phyloP scores from a whole-genome alignment of 2,329 filamentous ascomycete species.

The Fusarium sp. region DNA sequence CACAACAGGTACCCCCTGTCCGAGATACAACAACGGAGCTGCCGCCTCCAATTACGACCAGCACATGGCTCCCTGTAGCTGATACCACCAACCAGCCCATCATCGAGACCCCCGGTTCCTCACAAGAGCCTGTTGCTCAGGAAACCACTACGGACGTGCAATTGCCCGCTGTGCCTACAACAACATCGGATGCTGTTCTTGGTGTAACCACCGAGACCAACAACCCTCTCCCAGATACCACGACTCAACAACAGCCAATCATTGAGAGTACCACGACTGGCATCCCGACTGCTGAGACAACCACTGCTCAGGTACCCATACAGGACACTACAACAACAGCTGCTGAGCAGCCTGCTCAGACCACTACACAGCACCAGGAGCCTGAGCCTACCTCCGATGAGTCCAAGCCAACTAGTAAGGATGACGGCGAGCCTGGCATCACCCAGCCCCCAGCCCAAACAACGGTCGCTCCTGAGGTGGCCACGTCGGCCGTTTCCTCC shows the following conservation, averaged over 20 bases:
- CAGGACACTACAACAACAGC: not conserved
- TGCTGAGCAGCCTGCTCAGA: not conserved
- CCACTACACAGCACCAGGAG: not conserved
- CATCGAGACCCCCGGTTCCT: not conserved
- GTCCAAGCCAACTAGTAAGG: not conserved
- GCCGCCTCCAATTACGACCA: not conserved
- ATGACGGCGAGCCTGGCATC: not conserved
- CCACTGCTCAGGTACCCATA: not conserved
- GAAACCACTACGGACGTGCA: not conserved
- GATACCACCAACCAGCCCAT: not conserved
- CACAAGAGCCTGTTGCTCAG: not conserved
- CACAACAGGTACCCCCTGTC: not conserved
- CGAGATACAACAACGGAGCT: not conserved
- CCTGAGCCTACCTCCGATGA: not conserved
- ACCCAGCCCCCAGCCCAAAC: slow-evolving; percentile 22
- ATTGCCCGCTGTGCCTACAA: not conserved
- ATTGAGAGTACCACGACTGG: not conserved
- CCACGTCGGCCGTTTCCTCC: slow-evolving; percentile 25
- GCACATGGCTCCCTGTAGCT: not conserved
- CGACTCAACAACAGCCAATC: not conserved
- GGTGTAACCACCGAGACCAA: not conserved
- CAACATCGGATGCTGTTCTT: not conserved
- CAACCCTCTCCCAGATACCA: not conserved
- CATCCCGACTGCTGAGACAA: not conserved
- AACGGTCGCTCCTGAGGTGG: slow-evolving; percentile 17